Evolutionary conservation across 331 rosid genomes (phyloP).

Genomic region (Rosa hybrid): DNA sequence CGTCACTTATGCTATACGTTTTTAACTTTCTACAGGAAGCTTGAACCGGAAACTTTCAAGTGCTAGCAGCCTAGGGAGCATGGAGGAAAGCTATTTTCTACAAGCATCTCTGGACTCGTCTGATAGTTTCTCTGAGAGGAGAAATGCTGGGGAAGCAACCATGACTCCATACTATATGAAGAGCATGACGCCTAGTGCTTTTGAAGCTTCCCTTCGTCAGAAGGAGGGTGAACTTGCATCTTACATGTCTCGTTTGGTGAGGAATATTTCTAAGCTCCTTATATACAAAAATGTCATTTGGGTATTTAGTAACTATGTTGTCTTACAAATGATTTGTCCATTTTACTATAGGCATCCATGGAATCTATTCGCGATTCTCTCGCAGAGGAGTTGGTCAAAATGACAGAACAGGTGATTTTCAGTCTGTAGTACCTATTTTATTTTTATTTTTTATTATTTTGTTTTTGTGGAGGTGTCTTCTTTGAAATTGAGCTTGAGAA

Average conservation of each 20-base stretch:
- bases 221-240: constrained; percentile 99
- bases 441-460: not conserved
- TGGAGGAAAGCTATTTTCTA: constrained; percentile 96
- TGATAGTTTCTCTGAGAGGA: constrained; percentile 66
- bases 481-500: constrained; percentile 24
- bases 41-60: constrained; percentile 72
- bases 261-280: constrained; percentile 30
- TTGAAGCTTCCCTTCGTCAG: constrained; percentile 96
- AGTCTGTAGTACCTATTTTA: not conserved
- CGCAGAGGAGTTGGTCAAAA: constrained; percentile 90
- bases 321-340: constrained; percentile 11
- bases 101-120: constrained; percentile 95
- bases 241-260: constrained; percentile 93
- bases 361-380: constrained; percentile 98
- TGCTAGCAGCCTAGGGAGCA: constrained; percentile 87
- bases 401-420: constrained; percentile 82
- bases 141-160: constrained; percentile 66
- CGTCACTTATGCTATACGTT: constrained; percentile 28
- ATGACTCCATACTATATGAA: constrained; percentile 88
- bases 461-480: not conserved
- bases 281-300: constrained; percentile 9
- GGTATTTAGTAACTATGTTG: constrained; percentile 16
- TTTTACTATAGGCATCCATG: constrained; percentile 65
- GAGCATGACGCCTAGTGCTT: constrained; percentile 92
- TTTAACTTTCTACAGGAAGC: constrained; percentile 54